Evolutionary conservation across 345 rosid genomes (phyloP).

Genomic region (Durio zibethinus): DNA sequence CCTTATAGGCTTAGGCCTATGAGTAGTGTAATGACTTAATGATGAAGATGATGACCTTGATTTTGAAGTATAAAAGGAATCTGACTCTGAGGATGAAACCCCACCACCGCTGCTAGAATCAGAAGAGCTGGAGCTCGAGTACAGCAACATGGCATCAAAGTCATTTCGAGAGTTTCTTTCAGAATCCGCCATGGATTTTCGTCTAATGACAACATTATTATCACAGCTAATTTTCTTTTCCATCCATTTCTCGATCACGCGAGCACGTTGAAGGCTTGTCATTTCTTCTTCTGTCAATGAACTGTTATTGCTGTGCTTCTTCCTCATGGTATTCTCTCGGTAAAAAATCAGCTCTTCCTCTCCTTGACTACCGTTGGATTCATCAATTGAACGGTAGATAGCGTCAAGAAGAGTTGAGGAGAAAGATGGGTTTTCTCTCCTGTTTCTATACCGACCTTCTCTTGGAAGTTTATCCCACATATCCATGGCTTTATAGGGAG

Average conservation of each 20-base stretch:
- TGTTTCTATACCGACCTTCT: slow-evolving; percentile 31
- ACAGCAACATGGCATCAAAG: slow-evolving; percentile 32
- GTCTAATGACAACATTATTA: slow-evolving; percentile 20
- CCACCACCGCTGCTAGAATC: slow-evolving; percentile 64
- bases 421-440: slow-evolving; percentile 59
- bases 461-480: slow-evolving; percentile 33
- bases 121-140: slow-evolving; percentile 70
- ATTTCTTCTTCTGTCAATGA: slow-evolving; percentile 13
- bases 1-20: slow-evolving; percentile 52
- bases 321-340: slow-evolving; percentile 25
- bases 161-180: slow-evolving; percentile 23
- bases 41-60: slow-evolving; percentile 29
- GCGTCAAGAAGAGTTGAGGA: slow-evolving; percentile 78
- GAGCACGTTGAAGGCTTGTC: slow-evolving; percentile 21
- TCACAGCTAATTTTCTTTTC: slow-evolving; percentile 35
- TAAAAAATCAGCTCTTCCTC: slow-evolving; percentile 28
- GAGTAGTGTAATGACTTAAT: slow-evolving; percentile 24
- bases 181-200: slow-evolving; percentile 49
- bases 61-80: slow-evolving; percentile 39
- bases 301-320: background rate
- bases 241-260: slow-evolving; percentile 50
- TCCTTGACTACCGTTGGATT: slow-evolving; percentile 28
- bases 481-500: slow-evolving; percentile 41
- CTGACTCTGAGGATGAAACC: slow-evolving; percentile 77
- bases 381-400: slow-evolving; percentile 80